Conservation (phyloP, 768 basidiomycete genomes). For the Tricholoma hemisulphureum region DNA sequence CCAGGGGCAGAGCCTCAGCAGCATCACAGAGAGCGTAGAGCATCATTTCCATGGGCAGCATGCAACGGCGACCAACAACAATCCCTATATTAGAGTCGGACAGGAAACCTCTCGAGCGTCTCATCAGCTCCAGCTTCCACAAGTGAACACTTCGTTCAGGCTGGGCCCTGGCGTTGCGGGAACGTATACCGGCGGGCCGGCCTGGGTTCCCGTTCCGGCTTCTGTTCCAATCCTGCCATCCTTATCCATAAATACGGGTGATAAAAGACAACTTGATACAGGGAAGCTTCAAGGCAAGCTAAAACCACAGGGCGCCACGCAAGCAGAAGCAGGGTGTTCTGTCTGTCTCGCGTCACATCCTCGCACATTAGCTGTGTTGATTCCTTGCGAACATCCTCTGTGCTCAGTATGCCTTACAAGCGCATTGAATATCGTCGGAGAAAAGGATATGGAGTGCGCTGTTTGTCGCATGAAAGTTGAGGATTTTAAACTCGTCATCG, state of each 20-base stretch:
- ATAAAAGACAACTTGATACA: background rate
- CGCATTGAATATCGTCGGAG: slow-evolving; percentile 84
- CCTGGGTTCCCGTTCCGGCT: slow-evolving; percentile 20
- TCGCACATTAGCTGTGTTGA: slow-evolving; percentile 58
- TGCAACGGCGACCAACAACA: slow-evolving; percentile 15
- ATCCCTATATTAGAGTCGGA: slow-evolving; percentile 10
- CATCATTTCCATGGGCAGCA: slow-evolving; percentile 43
- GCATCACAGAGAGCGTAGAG: slow-evolving; percentile 42
- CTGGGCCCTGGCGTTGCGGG: background rate
- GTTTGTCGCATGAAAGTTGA: slow-evolving; percentile 70
- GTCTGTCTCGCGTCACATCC: slow-evolving; percentile 54
- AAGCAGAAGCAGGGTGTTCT: slow-evolving; percentile 45
- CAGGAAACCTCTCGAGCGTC: slow-evolving; percentile 3
- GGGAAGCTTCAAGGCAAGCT: background rate
- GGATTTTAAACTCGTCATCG: slow-evolving; percentile 58
- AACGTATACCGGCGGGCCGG: slow-evolving; percentile 12
- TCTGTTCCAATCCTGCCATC: slow-evolving; percentile 7
- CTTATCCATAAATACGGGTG: background rate
- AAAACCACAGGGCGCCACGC: slow-evolving; percentile 3
- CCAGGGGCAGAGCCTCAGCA: slow-evolving; percentile 33
- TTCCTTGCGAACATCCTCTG: slow-evolving; percentile 72
- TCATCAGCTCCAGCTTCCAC: slow-evolving; percentile 1
- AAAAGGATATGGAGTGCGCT: slow-evolving; percentile 84
- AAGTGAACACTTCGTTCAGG: slow-evolving; percentile 2
- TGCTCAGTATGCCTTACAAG: slow-evolving; percentile 84